Evolutionary conservation across 148 eudicot genomes (phyloP).

Genomic region (Spergularia bocconei): DNA sequence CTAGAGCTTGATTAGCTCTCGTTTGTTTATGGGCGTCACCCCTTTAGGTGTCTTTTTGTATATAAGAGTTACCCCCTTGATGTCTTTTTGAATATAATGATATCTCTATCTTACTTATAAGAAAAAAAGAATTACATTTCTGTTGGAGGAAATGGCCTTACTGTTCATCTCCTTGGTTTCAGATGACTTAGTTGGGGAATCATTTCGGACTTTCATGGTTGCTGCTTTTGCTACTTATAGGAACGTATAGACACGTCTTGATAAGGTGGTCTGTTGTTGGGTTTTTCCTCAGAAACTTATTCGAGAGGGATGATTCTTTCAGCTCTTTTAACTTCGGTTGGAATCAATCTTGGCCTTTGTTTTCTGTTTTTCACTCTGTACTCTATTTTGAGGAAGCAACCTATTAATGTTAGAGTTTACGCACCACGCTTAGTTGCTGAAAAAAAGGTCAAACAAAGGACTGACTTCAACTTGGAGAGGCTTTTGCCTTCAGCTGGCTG

Average conservation of each 20-base stretch:
- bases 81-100: not conserved
- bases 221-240: not conserved
- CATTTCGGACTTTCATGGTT: constrained; percentile 3
- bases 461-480: constrained; percentile 50
- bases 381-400: constrained; percentile 66
- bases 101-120: not conserved
- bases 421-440: constrained; percentile 67
- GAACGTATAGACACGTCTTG: not conserved
- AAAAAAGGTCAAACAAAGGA: constrained; percentile 36
- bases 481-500: constrained; percentile 66
- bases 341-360: constrained; percentile 77
- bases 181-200: constrained; percentile 12
- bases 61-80: too few relatives aligned
- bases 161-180: not conserved
- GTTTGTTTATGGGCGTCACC: too few relatives aligned
- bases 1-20: too few relatives aligned
- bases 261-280: constrained; percentile 13
- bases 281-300: not conserved
- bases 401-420: constrained; percentile 53
- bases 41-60: too few relatives aligned
- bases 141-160: not conserved
- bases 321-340: constrained; percentile 82
- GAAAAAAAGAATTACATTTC: too few relatives aligned
- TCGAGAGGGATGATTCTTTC: constrained; percentile 61
- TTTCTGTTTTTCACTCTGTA: constrained; percentile 53